phyloP scores from a whole-genome alignment of 2,329 filamentous ascomycete genomes.

The Neofusicoccum ribis region DNA sequence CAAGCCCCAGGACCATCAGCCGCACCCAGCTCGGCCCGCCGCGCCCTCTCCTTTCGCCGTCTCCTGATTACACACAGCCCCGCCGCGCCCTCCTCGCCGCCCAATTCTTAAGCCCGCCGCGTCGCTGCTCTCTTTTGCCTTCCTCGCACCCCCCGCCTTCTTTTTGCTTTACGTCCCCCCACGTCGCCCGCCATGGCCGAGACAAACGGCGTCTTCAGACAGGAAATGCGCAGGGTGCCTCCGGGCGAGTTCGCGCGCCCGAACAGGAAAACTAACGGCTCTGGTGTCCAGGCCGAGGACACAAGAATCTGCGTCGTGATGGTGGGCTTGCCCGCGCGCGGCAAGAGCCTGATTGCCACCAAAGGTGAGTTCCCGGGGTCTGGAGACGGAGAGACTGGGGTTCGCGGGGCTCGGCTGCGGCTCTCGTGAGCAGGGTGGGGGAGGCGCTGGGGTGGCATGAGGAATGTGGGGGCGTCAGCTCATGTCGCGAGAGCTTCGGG shows the following conservation, averaged over 20 bases:
- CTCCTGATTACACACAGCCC: conserved; percentile 17
- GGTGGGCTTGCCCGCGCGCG: conserved; percentile 92
- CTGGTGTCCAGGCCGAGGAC: conserved; percentile 86
- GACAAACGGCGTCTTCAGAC: conserved; percentile 39
- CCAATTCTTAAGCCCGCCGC: conserved; percentile 9
- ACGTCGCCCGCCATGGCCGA: conserved; percentile 23
- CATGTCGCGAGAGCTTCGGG: background rate
- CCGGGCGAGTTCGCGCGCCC: conserved; percentile 47
- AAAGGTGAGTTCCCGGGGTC: conserved; percentile 67
- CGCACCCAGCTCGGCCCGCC: conserved; percentile 19
- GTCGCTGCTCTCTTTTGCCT: background rate
- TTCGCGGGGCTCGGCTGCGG: conserved; percentile 5
- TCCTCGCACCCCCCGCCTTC: background rate
- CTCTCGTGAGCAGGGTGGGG: conserved; percentile 16
- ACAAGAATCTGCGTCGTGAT: conserved; percentile 97
- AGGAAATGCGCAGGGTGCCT: conserved; percentile 42
- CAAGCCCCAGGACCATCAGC: conserved; percentile 18
- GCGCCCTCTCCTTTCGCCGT: conserved; percentile 18
- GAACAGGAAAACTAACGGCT: conserved; percentile 55
- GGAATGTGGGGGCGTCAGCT: conserved; percentile 15
- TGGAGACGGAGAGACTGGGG: conserved; percentile 8
- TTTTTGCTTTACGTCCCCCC: background rate
- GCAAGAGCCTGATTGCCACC: conserved; percentile 96
- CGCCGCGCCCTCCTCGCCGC: conserved; percentile 14
- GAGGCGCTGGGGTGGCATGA: conserved; percentile 16